Percentiles rank a stretch among this genome's conserved stretches.
Evolutionary conservation across 164 flowering plant genomes (phyloP).

Genomic region (Annona squamosa): DNA sequence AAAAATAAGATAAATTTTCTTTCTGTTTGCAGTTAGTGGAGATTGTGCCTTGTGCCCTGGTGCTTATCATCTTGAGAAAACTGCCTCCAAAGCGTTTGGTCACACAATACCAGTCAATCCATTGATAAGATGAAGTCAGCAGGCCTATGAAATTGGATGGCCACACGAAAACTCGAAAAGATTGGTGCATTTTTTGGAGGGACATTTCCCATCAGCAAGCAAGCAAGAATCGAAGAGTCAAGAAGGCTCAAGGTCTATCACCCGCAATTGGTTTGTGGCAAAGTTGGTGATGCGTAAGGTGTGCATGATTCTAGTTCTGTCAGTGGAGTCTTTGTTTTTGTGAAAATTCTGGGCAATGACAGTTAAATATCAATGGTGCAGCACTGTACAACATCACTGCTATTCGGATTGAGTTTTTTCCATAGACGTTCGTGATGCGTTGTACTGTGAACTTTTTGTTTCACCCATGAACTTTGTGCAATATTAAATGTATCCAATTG

Average conservation of each 20-base stretch:
- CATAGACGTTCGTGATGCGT: neutral
- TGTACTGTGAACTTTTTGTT: neutral
- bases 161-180: neutral
- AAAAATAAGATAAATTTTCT: neutral
- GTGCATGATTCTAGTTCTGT: neutral
- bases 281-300: neutral
- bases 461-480: no score
- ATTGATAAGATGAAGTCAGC: conserved; percentile 22
- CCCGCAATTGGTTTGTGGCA: neutral
- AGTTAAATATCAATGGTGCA: neutral
- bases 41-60: conserved; percentile 72
- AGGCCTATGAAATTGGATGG: neutral
- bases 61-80: conserved; percentile 87
- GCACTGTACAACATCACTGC: neutral
- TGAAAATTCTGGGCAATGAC: neutral
- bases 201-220: neutral
- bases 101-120: conserved; percentile 78
- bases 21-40: conserved; percentile 59
- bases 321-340: neutral
- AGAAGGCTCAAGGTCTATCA: neutral
- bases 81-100: conserved; percentile 87
- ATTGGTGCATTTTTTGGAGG: neutral
- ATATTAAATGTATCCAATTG: no score
- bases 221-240: neutral
- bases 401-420: neutral